Percentiles rank a stretch among this genome's conserved stretches.
Evolutionary conservation across 352 stramenopile genomes (phyloP).

Genomic region (Globisporangium splendens): DNA sequence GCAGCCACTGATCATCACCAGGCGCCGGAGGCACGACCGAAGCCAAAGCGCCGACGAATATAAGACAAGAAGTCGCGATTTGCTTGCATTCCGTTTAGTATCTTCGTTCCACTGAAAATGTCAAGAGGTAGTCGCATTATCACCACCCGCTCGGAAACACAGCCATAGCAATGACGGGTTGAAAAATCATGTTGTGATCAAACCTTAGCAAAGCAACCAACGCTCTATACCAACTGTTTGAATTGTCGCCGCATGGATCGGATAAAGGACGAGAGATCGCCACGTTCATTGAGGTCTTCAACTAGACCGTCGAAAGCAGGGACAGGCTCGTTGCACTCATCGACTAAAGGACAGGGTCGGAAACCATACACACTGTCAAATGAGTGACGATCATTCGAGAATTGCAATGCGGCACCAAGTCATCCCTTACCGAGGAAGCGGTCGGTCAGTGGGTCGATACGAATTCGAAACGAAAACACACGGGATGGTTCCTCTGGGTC

Average conservation of each 20-base stretch:
- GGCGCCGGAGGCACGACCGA: background rate
- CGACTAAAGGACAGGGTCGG: conserved; percentile 33
- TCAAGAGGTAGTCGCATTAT: no score
- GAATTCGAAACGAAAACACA: conserved; percentile 72
- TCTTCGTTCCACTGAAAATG: no score
- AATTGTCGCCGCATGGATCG: conserved; percentile 78
- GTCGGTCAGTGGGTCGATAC: conserved; percentile 54
- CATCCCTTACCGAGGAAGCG: conserved; percentile 49
- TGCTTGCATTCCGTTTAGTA: conserved; percentile 10
- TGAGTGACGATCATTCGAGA: background rate
- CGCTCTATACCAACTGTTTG: conserved; percentile 46
- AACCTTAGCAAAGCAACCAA: no score
- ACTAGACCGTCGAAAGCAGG: conserved; percentile 41
- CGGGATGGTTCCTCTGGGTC: conserved; percentile 47
- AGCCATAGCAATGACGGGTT: no score
- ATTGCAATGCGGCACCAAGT: background rate
- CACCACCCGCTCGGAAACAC: no score
- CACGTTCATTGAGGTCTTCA: conserved; percentile 53
- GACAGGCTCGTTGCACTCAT: conserved; percentile 59
- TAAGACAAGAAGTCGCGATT: background rate
- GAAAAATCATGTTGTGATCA: background rate
- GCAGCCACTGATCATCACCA: no score
- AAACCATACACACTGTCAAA: no score
- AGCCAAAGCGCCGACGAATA: conserved; percentile 9
- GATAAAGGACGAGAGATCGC: conserved; percentile 74